These are phyloP conservation scores for Hortiboletus campestris DNA, from an alignment of 768 basidiomycete genomes.

Conservation along the genomic window DNA sequence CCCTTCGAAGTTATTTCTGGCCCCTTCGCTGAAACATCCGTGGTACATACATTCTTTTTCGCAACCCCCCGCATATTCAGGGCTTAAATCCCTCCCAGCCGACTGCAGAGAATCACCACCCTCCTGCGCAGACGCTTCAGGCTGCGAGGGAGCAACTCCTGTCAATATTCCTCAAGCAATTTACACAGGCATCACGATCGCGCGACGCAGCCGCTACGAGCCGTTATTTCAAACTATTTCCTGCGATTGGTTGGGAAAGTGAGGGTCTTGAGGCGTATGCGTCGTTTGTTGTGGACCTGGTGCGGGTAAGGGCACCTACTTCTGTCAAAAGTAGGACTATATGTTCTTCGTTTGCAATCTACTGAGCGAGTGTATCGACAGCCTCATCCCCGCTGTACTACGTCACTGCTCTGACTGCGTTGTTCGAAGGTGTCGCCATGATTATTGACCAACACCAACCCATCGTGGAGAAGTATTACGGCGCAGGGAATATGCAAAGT, in stretches of 20 bases:
- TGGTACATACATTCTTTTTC: conserved; percentile 63
- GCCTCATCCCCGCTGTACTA: conserved; percentile 93
- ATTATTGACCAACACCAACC: conserved; percentile 98
- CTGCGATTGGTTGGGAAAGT: conserved; percentile 88
- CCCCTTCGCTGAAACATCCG: conserved; percentile 80
- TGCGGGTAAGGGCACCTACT: conserved; percentile 71
- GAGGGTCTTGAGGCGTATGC: conserved; percentile 93
- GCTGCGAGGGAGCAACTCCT: conserved; percentile 73
- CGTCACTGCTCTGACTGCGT: conserved; percentile 81
- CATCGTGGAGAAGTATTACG: conserved; percentile 98
- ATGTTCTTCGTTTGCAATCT: conserved; percentile 4
- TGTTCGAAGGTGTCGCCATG: conserved; percentile 94
- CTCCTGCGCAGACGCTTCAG: conserved; percentile 81
- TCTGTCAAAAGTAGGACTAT: conserved; percentile 71
- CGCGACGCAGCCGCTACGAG: conserved; percentile 86
- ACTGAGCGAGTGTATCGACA: conserved; percentile 32
- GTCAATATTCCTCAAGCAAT: conserved; percentile 72
- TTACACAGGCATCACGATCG: conserved; percentile 74
- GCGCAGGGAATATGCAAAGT: conserved; percentile 77
- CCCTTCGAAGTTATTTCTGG: conserved; percentile 77
- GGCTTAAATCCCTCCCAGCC: conserved; percentile 52
- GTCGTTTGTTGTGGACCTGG: conserved; percentile 87
- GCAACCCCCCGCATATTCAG: not conserved
- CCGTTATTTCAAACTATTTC: conserved; percentile 96
- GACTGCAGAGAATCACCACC: conserved; percentile 81